Percentiles rank a stretch among this genome's conserved stretches.
Conservation (phyloP, 1,139 yeast species). For the Zygosaccharomyces sapae region DNA sequence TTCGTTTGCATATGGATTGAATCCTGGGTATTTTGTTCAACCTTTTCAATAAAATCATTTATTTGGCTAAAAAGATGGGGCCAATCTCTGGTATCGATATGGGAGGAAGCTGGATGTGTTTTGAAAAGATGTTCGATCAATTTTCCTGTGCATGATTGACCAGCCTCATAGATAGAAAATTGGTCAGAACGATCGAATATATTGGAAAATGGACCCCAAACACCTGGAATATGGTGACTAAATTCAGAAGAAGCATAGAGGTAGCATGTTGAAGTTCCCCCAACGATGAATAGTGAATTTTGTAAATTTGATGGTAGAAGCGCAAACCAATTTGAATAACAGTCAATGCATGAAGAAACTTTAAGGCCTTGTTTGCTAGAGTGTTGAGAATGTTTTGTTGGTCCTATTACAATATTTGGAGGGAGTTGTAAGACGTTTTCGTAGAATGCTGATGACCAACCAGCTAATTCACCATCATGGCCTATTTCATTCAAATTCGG, state of each 20-base stretch:
- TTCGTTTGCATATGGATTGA: constrained; percentile 39
- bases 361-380: constrained; percentile 10
- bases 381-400: constrained; percentile 27
- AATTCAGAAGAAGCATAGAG: constrained; percentile 35
- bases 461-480: constrained; percentile 53
- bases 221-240: constrained; percentile 38
- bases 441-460: constrained; percentile 43
- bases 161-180: constrained; percentile 45
- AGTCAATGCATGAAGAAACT: constrained; percentile 45
- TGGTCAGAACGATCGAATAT: constrained; percentile 24
- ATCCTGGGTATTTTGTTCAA: constrained; percentile 19
- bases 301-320: constrained; percentile 29
- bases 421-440: constrained; percentile 24
- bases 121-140: constrained; percentile 45
- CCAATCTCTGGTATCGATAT: constrained; percentile 9
- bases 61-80: constrained; percentile 35
- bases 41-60: constrained; percentile 38
- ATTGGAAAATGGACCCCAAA: constrained; percentile 56
- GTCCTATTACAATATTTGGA: constrained; percentile 21
- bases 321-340: constrained; percentile 54
- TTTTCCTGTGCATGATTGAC: constrained; percentile 57
- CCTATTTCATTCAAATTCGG: constrained; percentile 18
- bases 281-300: constrained; percentile 45
- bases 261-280: constrained; percentile 61
- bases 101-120: constrained; percentile 38